Evolutionary conservation across 1,284 basidiomycete species (phyloP).

Genomic region (Marasmius sp.): DNA sequence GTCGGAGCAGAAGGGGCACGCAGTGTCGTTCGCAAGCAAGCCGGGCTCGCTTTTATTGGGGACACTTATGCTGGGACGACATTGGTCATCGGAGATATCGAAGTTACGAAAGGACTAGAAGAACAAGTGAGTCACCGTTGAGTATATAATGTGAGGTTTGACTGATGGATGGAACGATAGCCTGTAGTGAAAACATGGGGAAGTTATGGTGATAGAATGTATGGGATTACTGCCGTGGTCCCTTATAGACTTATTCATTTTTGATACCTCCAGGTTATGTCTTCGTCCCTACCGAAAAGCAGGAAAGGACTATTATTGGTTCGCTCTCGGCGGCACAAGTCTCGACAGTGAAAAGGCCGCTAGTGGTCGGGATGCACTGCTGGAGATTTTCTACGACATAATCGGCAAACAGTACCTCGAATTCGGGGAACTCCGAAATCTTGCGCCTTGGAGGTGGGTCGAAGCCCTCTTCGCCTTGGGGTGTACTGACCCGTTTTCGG

Average conservation of each 20-base stretch:
- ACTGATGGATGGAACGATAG: not conserved
- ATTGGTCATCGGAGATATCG: slow-evolving; percentile 25
- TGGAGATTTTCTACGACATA: slow-evolving; percentile 28
- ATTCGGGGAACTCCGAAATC: slow-evolving; percentile 7
- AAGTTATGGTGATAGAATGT: not conserved
- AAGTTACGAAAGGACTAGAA: not conserved
- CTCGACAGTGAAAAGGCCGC: slow-evolving; percentile 26
- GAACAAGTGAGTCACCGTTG: not conserved
- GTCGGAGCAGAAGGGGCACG: slow-evolving; percentile 43
- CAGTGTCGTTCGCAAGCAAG: slow-evolving; percentile 30
- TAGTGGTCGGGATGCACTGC: slow-evolving; percentile 26
- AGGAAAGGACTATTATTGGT: not conserved
- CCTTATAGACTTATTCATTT: not conserved
- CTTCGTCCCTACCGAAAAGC: not conserved
- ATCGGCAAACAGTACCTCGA: slow-evolving; percentile 23
- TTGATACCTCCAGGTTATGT: not conserved
- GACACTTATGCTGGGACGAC: slow-evolving; percentile 22
- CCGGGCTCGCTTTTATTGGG: slow-evolving; percentile 30
- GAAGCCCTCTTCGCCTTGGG: not conserved
- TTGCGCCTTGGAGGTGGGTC: slow-evolving; percentile 7
- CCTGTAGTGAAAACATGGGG: not conserved
- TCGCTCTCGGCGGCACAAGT: slow-evolving; percentile 10
- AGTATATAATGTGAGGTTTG: not conserved
- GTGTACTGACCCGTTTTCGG: not conserved
- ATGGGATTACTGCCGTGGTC: not conserved